phyloP scores from a whole-genome alignment of 495 filamentous ascomycete species.

The Hypomontagnella submonticulosa region DNA sequence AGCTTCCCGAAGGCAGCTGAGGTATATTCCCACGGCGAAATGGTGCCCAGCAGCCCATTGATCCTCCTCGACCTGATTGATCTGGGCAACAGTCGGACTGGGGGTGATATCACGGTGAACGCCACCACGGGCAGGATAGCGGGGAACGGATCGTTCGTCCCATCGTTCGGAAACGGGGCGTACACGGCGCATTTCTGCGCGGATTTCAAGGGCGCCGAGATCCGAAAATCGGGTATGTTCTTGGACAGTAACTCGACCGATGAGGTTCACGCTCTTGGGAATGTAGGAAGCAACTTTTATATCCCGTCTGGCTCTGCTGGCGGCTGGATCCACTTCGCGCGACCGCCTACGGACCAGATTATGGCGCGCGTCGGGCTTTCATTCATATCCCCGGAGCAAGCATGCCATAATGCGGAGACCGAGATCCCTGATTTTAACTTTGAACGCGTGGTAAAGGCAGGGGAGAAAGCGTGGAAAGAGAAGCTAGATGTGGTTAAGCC shows the following conservation, averaged over 20 bases:
- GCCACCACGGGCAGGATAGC: constrained; percentile 65
- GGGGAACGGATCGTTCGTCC: constrained; percentile 70
- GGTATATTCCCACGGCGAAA: constrained; percentile 19
- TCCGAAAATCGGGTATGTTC: constrained; percentile 68
- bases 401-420: constrained; percentile 70
- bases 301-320: constrained; percentile 68
- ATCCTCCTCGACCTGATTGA: constrained; percentile 74
- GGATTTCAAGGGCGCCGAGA: constrained; percentile 71
- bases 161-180: constrained; percentile 74
- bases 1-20: constrained; percentile 60
- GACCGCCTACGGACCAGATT: constrained; percentile 55
- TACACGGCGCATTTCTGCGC: constrained; percentile 72
- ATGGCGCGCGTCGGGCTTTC: constrained; percentile 72
- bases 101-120: constrained; percentile 66
- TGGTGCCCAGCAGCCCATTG: constrained; percentile 65
- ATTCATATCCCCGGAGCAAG: constrained; percentile 70
- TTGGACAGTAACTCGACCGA: constrained; percentile 55
- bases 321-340: constrained; percentile 69
- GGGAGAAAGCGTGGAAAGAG: constrained; percentile 67
- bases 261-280: constrained; percentile 60
- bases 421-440: constrained; percentile 73
- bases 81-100: constrained; percentile 66
- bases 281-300: constrained; percentile 50
- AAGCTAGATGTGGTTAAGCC: constrained; percentile 69
- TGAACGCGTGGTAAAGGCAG: constrained; percentile 60